A percentile compares a stretch with the other conserved stretches of the same genome.
Evolutionary conservation across 2,329 filamentous ascomycete species (phyloP).

Genomic region (Monosporascus sp.): DNA sequence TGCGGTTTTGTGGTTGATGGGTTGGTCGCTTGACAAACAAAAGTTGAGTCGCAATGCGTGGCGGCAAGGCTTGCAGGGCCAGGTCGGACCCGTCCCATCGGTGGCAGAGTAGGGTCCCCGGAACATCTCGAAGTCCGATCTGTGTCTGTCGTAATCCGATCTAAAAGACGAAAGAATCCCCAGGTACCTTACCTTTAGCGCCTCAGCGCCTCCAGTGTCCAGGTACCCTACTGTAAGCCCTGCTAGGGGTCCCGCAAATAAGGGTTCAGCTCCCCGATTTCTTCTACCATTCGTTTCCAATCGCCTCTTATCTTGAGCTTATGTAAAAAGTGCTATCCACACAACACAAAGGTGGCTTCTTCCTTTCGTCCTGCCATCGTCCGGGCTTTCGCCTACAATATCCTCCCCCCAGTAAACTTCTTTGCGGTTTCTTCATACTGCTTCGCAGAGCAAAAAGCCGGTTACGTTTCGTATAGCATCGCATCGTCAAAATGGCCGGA

Average conservation of each 20-base stretch:
- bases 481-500: conserved; percentile 49
- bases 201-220: background rate
- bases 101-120: too few species aligned
- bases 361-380: conserved; percentile 12
- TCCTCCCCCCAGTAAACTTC: too few species aligned
- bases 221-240: background rate
- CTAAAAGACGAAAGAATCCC: too few species aligned
- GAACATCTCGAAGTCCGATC: too few species aligned
- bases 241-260: too few species aligned
- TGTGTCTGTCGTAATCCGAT: too few species aligned
- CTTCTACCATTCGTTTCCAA: background rate
- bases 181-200: background rate
- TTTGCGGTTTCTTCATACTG: background rate
- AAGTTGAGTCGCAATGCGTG: too few species aligned
- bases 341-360: conserved; percentile 3
- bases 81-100: too few species aligned
- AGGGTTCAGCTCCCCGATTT: background rate
- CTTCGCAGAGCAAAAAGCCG: background rate
- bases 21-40: too few species aligned
- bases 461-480: background rate
- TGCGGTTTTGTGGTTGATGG: too few species aligned
- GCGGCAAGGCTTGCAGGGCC: too few species aligned
- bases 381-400: background rate
- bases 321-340: background rate
- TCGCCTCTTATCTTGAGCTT: background rate